Evolutionary conservation across 106 monocot genomes (phyloP).

Genomic region (Dendrobium officinale): DNA sequence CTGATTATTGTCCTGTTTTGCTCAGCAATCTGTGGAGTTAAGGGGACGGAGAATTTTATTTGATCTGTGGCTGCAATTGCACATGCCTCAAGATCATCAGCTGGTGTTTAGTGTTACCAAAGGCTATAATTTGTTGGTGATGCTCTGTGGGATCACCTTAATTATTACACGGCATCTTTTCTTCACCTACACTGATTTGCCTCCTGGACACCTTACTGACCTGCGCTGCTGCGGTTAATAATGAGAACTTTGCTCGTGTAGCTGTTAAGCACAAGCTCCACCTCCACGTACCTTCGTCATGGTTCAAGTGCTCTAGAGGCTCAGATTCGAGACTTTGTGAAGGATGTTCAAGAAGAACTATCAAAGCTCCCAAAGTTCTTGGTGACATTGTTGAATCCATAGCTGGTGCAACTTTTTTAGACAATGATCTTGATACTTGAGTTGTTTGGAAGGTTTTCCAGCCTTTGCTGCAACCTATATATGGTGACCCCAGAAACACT

Average conservation of each 20-base stretch:
- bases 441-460: constrained; percentile 87
- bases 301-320: constrained; percentile 89
- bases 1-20: too few species aligned
- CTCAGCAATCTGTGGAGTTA: too few species aligned
- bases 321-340: constrained; percentile 98
- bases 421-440: constrained; percentile 57
- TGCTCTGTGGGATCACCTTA: constrained; percentile 94
- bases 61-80: constrained; percentile 43
- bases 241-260: constrained; percentile 97
- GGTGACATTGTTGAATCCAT: constrained; percentile 97
- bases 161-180: constrained; percentile 62
- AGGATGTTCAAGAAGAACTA: constrained; percentile 84
- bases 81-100: constrained; percentile 95
- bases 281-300: constrained; percentile 64
- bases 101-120: constrained; percentile 95
- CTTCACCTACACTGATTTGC: constrained; percentile 81
- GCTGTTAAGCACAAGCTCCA: constrained; percentile 91
- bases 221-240: constrained; percentile 94
- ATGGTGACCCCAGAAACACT: constrained; percentile 93
- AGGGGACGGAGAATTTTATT: too few species aligned
- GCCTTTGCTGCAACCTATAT: constrained; percentile 73
- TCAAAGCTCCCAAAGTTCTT: constrained; percentile 92
- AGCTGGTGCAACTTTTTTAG: constrained; percentile 89
- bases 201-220: constrained; percentile 90
- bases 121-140: constrained; percentile 92